These are phyloP conservation scores for Centaurea solstitialis DNA, from an alignment of 129 eudicot genomes.

Conservation along the genomic window DNA sequence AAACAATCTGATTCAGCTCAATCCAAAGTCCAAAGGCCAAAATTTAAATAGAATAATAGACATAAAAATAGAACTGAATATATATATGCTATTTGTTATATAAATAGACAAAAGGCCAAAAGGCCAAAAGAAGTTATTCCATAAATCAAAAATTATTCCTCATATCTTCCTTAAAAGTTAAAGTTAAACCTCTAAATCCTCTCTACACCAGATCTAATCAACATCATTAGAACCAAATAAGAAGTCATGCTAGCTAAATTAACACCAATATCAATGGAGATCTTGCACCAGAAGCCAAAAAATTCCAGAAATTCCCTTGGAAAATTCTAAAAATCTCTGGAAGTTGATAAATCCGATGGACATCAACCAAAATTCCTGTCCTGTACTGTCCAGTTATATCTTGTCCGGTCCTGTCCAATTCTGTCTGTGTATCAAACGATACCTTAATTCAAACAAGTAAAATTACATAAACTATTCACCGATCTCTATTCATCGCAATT, in stretches of 20 bases:
- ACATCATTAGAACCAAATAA: neutral
- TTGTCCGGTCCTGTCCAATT: too few relatives aligned
- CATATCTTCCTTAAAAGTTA: too few relatives aligned
- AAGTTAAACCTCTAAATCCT: neutral
- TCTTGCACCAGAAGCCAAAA: neutral
- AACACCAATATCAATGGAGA: neutral
- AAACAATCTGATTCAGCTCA: neutral
- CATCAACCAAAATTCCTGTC: neutral
- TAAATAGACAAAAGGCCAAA: neutral
- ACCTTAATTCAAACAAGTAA: neutral
- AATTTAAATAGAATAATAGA: neutral
- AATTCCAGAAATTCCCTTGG: neutral
- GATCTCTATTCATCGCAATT: neutral
- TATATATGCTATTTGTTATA: neutral
- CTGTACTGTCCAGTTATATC: too few relatives aligned
- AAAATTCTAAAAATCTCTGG: neutral
- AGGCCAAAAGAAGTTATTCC: neutral
- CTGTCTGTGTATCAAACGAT: too few relatives aligned
- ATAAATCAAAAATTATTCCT: constrained; percentile 10
- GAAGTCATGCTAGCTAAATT: neutral
- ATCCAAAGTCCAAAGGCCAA: neutral
- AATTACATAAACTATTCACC: neutral
- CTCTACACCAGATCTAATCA: neutral
- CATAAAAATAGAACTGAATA: neutral
- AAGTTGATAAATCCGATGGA: neutral